Base-by-base conservation (phyloP, 1,284 basidiomycete genomes). In the Austropuccinia psidii region DNA sequence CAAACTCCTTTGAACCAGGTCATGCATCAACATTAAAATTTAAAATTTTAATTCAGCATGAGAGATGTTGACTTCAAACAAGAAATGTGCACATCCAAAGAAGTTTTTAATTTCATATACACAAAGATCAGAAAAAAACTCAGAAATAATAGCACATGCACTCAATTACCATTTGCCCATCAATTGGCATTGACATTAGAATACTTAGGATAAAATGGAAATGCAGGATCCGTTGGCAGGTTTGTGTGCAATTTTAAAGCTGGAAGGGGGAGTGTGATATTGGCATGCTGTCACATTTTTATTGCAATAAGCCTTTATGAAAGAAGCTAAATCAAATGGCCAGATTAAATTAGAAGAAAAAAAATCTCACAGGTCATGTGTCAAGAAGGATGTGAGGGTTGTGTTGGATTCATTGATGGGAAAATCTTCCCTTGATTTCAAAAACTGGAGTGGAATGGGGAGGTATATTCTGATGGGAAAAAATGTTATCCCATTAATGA, bases 401-500 rank as follows among this genome's bases (percentile, higher is more conserved):
- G 61, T 33, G 61, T 64, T 0, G 58, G 58, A 1, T 60, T 41
- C 7, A 13, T 60, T 13, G 58, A 60, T 24, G 58, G 45, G 39
- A 21, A 41, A 19, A 60, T 27, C 35, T 41, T 60, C 37, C 35
- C 37, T 15, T n/a, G 39, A 6, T 60, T 37, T 50, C 49, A 55
- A 39, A 8, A n/a, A 4, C 65, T 49, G 2, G 65, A 33, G 4
- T 4, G 35, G 17, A 33, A 67, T 54, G 65, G 65, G 13, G 49
- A 67, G 49, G 50, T 54, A 21, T 67, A 33, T 31, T 67, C n/a
- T 27, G 65, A 52, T 54, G 15, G 24, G 11, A 67, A 67, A 41
- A 27, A 67, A n/a, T 13, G 27, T 4, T 67, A 67, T 21, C 41
- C 65, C 50, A 39, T 67, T 31, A 68, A 58, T n/a, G 33, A 15